Percentiles rank a stretch among this genome's conserved stretches.
Evolutionary conservation across 1,139 yeast genomes (phyloP).

Genomic region (Yamadazyma epiphylla): DNA sequence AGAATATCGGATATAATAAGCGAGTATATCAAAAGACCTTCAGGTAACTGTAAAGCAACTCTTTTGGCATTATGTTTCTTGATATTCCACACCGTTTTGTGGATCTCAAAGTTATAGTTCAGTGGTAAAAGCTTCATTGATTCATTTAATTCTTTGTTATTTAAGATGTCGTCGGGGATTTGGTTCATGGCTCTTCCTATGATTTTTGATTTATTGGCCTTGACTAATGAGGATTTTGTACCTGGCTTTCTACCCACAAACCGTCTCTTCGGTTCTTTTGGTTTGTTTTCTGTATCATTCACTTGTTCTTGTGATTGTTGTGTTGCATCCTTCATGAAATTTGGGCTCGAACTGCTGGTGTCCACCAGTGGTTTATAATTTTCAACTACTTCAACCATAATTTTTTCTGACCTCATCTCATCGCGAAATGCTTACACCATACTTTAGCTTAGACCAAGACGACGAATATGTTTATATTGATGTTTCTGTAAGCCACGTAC

Average conservation of each 20-base stretch:
- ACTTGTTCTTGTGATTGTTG: background rate
- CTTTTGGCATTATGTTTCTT: constrained; percentile 63
- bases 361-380: background rate
- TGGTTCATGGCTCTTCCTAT: constrained; percentile 71
- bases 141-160: constrained; percentile 74
- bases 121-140: constrained; percentile 81
- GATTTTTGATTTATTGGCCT: constrained; percentile 25
- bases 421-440: constrained; percentile 75
- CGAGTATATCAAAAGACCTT: constrained; percentile 85
- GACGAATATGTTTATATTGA: constrained; percentile 62
- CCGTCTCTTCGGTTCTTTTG: constrained; percentile 20
- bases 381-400: background rate
- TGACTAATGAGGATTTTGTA: constrained; percentile 19
- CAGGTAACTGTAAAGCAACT: constrained; percentile 97
- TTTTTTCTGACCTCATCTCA: background rate
- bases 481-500: constrained; percentile 57
- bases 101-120: constrained; percentile 93
- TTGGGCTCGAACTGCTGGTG: background rate
- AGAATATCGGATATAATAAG: constrained; percentile 83
- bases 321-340: constrained; percentile 3
- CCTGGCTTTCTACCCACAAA: constrained; percentile 31
- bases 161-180: constrained; percentile 82
- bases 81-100: constrained; percentile 93
- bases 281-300: constrained; percentile 1
- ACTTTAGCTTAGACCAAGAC: constrained; percentile 72